phyloP scores from a whole-genome alignment of 805 yeast genomes.

The Spathaspora passalidarum region DNA sequence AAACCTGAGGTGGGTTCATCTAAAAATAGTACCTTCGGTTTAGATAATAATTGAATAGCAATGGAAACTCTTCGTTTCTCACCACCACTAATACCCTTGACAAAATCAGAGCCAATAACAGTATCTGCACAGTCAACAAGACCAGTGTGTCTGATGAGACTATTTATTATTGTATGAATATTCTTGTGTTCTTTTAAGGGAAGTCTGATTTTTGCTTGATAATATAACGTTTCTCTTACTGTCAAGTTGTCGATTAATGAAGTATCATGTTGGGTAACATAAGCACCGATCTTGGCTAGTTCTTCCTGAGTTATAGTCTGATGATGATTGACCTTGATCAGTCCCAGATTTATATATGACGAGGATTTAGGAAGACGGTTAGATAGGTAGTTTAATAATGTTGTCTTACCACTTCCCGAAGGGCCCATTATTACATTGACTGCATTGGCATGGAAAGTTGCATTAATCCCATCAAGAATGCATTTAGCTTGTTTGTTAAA shows the following conservation, averaged over 20 bases:
- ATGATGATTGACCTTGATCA: slow-evolving; percentile 22
- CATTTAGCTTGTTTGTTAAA: slow-evolving; percentile 7
- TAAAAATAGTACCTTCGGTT: slow-evolving; percentile 66
- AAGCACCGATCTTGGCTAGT: slow-evolving; percentile 50
- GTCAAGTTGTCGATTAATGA: slow-evolving; percentile 68
- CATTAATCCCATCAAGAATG: slow-evolving; percentile 25
- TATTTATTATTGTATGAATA: slow-evolving; percentile 51
- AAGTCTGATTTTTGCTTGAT: slow-evolving; percentile 67
- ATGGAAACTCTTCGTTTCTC: slow-evolving; percentile 83
- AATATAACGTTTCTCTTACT: slow-evolving; percentile 71
- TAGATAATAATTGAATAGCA: slow-evolving; percentile 71
- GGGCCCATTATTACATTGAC: slow-evolving; percentile 48
- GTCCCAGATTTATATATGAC: slow-evolving; percentile 14
- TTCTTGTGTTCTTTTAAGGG: slow-evolving; percentile 33
- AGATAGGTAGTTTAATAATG: slow-evolving; percentile 43
- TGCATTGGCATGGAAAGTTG: slow-evolving; percentile 27
- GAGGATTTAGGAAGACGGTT: slow-evolving; percentile 38
- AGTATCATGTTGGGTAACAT: slow-evolving; percentile 80
- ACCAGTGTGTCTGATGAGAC: slow-evolving; percentile 65
- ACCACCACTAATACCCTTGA: slow-evolving; percentile 43
- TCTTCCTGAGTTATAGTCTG: slow-evolving; percentile 22
- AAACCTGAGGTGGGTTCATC: slow-evolving; percentile 92
- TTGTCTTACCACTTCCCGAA: slow-evolving; percentile 45
- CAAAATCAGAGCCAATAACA: slow-evolving; percentile 38
- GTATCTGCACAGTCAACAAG: slow-evolving; percentile 75